These are phyloP conservation scores for Coix lacrymajobi DNA, from an alignment of 176 grass and related monocot genomes.

Conservation along the genomic window DNA sequence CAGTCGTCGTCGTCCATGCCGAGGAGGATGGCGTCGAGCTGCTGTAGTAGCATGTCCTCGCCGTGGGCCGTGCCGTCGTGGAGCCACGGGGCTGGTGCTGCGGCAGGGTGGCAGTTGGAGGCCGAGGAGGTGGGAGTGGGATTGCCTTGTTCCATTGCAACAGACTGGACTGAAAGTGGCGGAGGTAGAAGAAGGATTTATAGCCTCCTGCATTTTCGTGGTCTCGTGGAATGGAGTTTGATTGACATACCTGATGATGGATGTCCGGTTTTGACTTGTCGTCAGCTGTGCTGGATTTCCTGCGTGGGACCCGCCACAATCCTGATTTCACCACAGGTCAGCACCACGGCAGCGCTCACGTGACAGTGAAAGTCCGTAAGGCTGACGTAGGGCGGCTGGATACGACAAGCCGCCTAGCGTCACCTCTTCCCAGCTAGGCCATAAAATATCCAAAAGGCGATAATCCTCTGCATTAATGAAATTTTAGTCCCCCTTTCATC, in stretches of 20 bases:
- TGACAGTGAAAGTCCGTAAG: not conserved
- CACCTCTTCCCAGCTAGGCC: not conserved
- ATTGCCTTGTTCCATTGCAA: not conserved
- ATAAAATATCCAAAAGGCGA: not conserved
- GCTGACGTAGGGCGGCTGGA: slow-evolving; percentile 6
- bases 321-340: not conserved
- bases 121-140: not conserved
- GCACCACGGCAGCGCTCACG: not conserved
- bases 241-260: not conserved
- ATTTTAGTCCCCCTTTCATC: not conserved
- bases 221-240: not conserved
- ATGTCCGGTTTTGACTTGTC: not conserved
- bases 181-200: not conserved
- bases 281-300: not conserved
- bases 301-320: not conserved
- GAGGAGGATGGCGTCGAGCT: not conserved
- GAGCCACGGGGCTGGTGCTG: not conserved
- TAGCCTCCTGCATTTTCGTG: not conserved
- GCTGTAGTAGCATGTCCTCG: not conserved
- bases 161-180: not conserved
- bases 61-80: not conserved
- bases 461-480: not conserved
- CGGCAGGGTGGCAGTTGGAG: not conserved
- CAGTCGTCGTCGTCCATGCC: not conserved
- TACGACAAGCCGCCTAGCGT: not conserved